phyloP scores from a whole-genome alignment of 768 basidiomycete genomes.

The Russula griseocarnosa region DNA sequence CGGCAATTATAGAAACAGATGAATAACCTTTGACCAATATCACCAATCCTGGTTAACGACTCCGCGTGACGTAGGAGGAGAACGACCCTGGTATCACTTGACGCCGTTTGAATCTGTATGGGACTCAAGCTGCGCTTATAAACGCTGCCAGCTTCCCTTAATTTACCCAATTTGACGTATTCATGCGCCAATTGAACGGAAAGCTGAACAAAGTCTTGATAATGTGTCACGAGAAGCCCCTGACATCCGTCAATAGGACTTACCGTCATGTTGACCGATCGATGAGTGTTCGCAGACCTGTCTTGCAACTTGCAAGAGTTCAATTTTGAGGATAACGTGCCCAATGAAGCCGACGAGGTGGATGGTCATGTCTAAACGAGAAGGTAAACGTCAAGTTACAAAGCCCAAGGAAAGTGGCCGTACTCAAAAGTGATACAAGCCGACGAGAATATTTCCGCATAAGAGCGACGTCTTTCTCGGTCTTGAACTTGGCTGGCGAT shows the following conservation, averaged over 20 bases:
- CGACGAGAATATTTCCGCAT: slow-evolving; percentile 14
- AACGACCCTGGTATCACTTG: slow-evolving; percentile 49
- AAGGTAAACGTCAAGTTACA: background rate
- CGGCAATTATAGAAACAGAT: slow-evolving; percentile 2
- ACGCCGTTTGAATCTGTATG: slow-evolving; percentile 43
- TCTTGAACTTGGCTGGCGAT: background rate
- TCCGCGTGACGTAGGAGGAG: slow-evolving; percentile 67
- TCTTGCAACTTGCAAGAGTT: slow-evolving; percentile 24
- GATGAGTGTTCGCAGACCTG: slow-evolving; percentile 18
- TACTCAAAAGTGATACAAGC: slow-evolving; percentile 22
- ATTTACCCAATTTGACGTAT: slow-evolving; percentile 74
- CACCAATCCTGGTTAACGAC: slow-evolving; percentile 55
- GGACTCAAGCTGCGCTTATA: slow-evolving; percentile 54
- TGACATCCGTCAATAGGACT: slow-evolving; percentile 22
- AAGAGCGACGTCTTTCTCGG: background rate
- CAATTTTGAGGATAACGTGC: slow-evolving; percentile 25
- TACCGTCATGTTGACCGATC: slow-evolving; percentile 45
- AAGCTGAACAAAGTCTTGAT: slow-evolving; percentile 55
- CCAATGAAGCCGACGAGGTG: slow-evolving; percentile 27
- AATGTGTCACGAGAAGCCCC: slow-evolving; percentile 2
- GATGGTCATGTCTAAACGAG: slow-evolving; percentile 21
- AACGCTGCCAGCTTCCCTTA: slow-evolving; percentile 58
- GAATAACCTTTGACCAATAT: slow-evolving; percentile 54
- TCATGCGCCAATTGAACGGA: slow-evolving; percentile 76
- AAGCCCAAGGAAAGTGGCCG: background rate